Base-by-base conservation (phyloP, 140 eudicot genomes). In the Anethum foeniculum region DNA sequence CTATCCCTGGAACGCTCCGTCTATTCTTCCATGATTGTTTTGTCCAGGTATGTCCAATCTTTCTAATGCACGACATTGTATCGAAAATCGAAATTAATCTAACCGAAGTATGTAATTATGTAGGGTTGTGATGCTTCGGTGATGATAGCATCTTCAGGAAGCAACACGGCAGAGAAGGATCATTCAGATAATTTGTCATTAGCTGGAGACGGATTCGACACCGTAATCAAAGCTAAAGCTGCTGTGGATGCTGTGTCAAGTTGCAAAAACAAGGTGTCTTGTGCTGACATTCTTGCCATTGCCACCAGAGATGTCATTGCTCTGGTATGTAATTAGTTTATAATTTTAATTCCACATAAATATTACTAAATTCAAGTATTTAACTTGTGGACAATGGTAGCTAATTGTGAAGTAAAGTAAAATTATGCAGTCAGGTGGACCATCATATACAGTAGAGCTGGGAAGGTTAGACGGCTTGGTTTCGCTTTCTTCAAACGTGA, bases 41-140 rank as follows among this genome's bases (percentile, higher is more conserved):
- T 73, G 94, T 93, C 51, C 87, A 92, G 92, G 98, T 91, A 85
- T 52, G 52, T 13, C 51, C 14, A 46, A 11, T 46, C 51, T 46
- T 47, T 47, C 52, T 47, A 3, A 5, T 47, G 52, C 52, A 47
- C 18, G 4, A 47, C 52, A 47, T 47, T 13, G 18, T 13, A 13
- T 47, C 18, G 16, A 47, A 47, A 47, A 47, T 47, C 52, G 18
- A 10, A 25, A 23, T 60, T 2, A 11, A 62, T 27, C 36, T 10
- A 0, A 10, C 10, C 32, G 8, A 21, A 13, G 0, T 12, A 13
- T 2, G 2, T 47, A 13, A 13, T 47, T 47, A 47, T 47, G 25
- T 54, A 93, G 97, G 98, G 98, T 28, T 91, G 98, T 82, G 98
- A 93, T 87, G 98, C 98, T 34, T 93, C 98, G 25, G 86, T 89